Conservation (phyloP, 306 rosid species). For the Trifolium fragiferum region DNA sequence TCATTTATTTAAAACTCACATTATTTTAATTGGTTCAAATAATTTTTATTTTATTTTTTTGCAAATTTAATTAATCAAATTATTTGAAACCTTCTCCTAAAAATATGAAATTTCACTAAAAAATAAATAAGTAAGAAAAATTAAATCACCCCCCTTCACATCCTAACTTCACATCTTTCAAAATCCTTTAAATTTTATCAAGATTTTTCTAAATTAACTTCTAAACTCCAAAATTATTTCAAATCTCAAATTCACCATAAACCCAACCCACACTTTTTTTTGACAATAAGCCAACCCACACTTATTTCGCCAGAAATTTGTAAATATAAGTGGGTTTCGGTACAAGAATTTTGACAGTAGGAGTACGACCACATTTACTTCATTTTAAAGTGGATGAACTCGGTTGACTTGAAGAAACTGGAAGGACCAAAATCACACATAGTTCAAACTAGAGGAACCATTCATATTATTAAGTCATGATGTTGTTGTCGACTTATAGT, state of each 20-base stretch:
- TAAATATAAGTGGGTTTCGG: not conserved
- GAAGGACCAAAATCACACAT: not conserved
- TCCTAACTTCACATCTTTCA: not conserved
- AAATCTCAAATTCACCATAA: not conserved
- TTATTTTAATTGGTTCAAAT: not conserved
- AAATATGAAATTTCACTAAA: not conserved
- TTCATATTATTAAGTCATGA: not conserved
- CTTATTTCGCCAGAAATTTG: not conserved
- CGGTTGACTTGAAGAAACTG: not conserved
- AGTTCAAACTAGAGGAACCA: not conserved
- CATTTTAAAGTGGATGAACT: not conserved
- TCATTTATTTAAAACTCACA: not conserved
- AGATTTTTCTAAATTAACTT: not conserved
- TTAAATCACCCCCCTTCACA: not conserved
- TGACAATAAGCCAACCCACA: not conserved
- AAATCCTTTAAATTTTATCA: not conserved
- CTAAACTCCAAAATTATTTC: not conserved
- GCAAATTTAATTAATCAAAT: not conserved
- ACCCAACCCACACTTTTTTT: not conserved
- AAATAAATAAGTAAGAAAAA: not conserved
- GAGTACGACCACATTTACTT: not conserved
- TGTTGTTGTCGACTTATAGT: slow-evolving; percentile 8
- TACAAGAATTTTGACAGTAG: not conserved
- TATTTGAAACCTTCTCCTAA: not conserved
- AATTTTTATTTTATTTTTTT: not conserved